Evolutionary conservation across 768 basidiomycete genomes (phyloP).

Genomic region (Artomyces pyxidatus): DNA sequence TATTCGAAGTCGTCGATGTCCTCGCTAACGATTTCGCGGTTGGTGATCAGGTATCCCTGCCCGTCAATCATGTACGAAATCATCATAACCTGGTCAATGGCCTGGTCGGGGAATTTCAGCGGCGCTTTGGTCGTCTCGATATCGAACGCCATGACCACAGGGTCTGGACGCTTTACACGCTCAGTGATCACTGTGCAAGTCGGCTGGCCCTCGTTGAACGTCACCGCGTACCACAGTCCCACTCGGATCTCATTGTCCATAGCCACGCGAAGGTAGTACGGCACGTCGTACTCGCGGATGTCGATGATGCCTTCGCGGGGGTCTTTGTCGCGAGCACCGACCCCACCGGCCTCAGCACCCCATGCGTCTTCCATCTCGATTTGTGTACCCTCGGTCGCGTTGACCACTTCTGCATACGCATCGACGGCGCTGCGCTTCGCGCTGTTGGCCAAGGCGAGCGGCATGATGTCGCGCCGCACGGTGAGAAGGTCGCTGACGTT

Average conservation of each 20-base stretch:
- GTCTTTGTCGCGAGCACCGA: slow-evolving; percentile 52
- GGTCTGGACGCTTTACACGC: slow-evolving; percentile 96
- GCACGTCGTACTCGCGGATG: slow-evolving; percentile 92
- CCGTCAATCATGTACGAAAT: slow-evolving; percentile 99
- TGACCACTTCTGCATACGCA: slow-evolving; percentile 95
- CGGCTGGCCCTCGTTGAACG: slow-evolving; percentile 76
- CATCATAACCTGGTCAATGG: slow-evolving; percentile 99
- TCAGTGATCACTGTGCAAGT: slow-evolving; percentile 62
- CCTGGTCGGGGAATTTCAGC: slow-evolving; percentile 96
- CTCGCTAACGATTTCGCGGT: slow-evolving; percentile 93
- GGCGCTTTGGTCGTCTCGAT: slow-evolving; percentile 99
- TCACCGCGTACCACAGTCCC: slow-evolving; percentile 93
- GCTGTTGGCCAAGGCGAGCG: slow-evolving; percentile 82
- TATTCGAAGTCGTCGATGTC: slow-evolving; percentile 99
- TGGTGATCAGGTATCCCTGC: slow-evolving; percentile 94
- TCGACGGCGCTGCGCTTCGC: slow-evolving; percentile 93
- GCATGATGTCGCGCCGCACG: slow-evolving; percentile 82
- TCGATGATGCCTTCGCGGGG: slow-evolving; percentile 93
- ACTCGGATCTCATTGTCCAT: slow-evolving; percentile 98
- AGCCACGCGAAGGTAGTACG: slow-evolving; percentile 96
- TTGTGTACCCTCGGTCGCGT: slow-evolving; percentile 53
- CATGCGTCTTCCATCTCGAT: slow-evolving; percentile 65
- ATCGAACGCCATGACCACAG: slow-evolving; percentile 98
- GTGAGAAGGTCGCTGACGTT: slow-evolving; percentile 89
- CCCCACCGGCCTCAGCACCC: slow-evolving; percentile 36